Evolutionary conservation across 2,329 filamentous ascomycete genomes (phyloP).

Genomic region (Botrytis galanthina): DNA sequence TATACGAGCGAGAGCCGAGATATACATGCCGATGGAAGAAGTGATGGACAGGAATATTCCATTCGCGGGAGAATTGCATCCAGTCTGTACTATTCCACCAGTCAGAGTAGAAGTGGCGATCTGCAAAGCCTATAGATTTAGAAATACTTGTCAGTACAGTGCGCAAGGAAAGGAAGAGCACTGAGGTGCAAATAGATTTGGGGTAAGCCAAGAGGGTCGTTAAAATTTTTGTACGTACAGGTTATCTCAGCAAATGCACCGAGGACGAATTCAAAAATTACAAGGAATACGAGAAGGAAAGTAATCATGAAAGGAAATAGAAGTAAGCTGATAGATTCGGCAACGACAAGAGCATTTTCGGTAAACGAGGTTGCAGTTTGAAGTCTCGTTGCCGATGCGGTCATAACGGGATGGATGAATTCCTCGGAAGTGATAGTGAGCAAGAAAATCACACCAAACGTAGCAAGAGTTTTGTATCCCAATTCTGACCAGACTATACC

Average conservation of each 20-base stretch:
- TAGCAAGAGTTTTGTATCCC: constrained; percentile 79
- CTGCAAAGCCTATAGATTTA: constrained; percentile 60
- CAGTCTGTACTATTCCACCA: constrained; percentile 80
- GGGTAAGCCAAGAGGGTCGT: background rate
- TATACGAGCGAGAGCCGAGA: constrained; percentile 71
- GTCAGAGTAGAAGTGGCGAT: constrained; percentile 86
- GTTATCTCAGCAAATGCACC: constrained; percentile 95
- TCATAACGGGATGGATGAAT: constrained; percentile 87
- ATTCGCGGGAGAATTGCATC: constrained; percentile 94
- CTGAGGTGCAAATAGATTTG: background rate
- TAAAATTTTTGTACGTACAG: constrained; percentile 40
- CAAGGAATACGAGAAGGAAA: constrained; percentile 91
- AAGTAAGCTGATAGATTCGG: constrained; percentile 86
- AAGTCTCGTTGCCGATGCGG: constrained; percentile 61
- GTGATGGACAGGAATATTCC: constrained; percentile 97
- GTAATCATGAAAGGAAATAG: constrained; percentile 97
- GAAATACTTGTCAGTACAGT: constrained; percentile 1
- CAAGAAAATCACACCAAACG: constrained; percentile 95
- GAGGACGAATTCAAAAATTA: constrained; percentile 96
- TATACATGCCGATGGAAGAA: constrained; percentile 96
- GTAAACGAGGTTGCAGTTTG: constrained; percentile 44
- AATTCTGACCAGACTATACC: constrained; percentile 78
- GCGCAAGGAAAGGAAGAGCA: background rate
- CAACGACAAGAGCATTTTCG: constrained; percentile 76
- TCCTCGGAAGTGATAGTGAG: constrained; percentile 89